A percentile compares a stretch with the other conserved stretches of the same genome.
Conservation (phyloP, 257 asterid genomes). For the Marsdenia floribunda region DNA sequence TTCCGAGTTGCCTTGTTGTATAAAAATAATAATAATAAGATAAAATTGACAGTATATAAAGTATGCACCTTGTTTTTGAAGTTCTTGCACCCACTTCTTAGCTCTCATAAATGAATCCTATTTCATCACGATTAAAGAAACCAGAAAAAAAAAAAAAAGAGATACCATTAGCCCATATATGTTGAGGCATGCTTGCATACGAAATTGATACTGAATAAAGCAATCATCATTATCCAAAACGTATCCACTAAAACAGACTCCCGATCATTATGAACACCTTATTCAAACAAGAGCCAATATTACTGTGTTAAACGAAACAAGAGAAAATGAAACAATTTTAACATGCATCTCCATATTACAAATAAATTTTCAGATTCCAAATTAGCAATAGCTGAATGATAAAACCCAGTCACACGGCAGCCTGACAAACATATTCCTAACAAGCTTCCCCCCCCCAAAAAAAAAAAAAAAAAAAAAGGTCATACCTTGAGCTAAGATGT, state of each 20-base stretch:
- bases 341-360: not conserved
- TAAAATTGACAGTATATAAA: not conserved
- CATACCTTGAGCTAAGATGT: not conserved
- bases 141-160: conserved; percentile 10
- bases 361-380: not conserved
- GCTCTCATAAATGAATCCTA: conserved; percentile 85
- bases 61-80: conserved; percentile 83
- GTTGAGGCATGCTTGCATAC: not conserved
- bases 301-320: not conserved
- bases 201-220: not conserved
- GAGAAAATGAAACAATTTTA: not conserved
- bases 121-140: not conserved
- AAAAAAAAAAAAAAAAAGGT: not conserved
- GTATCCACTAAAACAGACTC: not conserved
- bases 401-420: not conserved
- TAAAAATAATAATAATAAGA: not conserved
- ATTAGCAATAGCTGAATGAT: not conserved
- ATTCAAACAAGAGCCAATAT: not conserved
- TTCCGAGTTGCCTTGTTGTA: not conserved
- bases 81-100: conserved; percentile 97
- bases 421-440: not conserved
- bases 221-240: not conserved
- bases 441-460: conserved; percentile 4
- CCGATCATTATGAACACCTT: too few relatives aligned
- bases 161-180: conserved; percentile 9